phyloP scores from a whole-genome alignment of 176 grass and related monocot genomes.

The Oryza punctata region DNA sequence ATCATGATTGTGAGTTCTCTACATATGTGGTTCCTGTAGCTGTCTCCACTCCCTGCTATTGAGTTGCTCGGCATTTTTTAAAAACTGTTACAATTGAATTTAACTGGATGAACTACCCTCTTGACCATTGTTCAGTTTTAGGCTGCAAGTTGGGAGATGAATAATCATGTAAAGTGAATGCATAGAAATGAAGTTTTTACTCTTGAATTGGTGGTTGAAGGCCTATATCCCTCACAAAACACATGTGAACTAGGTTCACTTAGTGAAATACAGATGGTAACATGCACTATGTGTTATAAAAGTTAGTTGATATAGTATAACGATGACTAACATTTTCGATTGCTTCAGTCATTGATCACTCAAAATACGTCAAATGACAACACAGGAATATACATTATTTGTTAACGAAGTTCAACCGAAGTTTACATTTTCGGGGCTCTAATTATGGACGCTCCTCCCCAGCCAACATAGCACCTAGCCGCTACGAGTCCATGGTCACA shows the following conservation, averaged over 20 bases:
- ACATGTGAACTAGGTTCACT: neutral
- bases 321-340: no score
- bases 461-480: no score
- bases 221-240: neutral
- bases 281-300: neutral
- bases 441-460: no score
- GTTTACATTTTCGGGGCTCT: no score
- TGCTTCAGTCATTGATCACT: no score
- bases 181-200: neutral
- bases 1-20: slow-evolving; percentile 9
- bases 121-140: neutral
- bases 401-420: no score
- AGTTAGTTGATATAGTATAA: no score
- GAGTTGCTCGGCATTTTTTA: neutral
- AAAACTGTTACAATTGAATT: neutral
- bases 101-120: neutral
- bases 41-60: neutral
- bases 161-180: neutral
- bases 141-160: neutral
- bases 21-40: neutral
- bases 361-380: no score
- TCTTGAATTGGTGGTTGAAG: neutral
- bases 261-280: neutral
- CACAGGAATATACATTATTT: no score
- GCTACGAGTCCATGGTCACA: no score